phyloP scores from a whole-genome alignment of 2,329 filamentous ascomycete genomes.

The Didymella pinodella region DNA sequence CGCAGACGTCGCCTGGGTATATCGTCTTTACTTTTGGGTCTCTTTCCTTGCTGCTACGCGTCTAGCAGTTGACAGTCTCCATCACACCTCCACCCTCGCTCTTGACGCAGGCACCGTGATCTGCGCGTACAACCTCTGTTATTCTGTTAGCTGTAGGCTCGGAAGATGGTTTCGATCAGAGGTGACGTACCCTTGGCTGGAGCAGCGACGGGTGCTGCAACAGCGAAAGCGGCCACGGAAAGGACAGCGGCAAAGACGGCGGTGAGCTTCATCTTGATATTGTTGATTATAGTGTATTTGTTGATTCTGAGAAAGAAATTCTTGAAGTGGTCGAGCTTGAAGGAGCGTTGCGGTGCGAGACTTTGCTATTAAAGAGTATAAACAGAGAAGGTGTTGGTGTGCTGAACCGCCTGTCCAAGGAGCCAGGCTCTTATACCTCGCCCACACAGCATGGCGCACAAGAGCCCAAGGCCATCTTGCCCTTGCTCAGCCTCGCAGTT shows the following conservation, averaged over 20 bases:
- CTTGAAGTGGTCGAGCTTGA: conserved; percentile 32
- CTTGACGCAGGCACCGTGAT: conserved; percentile 50
- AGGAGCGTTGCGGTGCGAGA: conserved; percentile 28
- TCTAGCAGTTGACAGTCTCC: conserved; percentile 37
- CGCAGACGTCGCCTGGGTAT: conserved; percentile 19
- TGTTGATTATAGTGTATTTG: conserved; percentile 7
- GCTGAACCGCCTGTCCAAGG: conserved; percentile 13
- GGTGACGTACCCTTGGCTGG: conserved; percentile 34
- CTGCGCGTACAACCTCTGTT: conserved; percentile 42
- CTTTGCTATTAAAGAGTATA: conserved; percentile 16
- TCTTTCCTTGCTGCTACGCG: neutral
- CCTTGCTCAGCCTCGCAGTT: conserved; percentile 11
- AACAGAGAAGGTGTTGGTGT: conserved; percentile 24
- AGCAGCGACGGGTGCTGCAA: conserved; percentile 44
- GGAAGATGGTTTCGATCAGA: neutral
- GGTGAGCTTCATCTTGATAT: conserved; percentile 46
- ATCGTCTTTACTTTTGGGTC: neutral
- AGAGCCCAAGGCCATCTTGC: conserved; percentile 12
- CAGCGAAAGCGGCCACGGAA: conserved; percentile 46
- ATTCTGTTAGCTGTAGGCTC: conserved; percentile 17
- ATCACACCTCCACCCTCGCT: conserved; percentile 26
- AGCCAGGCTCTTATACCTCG: conserved; percentile 31
- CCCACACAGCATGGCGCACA: conserved; percentile 24
- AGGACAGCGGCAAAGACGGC: conserved; percentile 43
- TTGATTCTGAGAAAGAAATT: neutral